A percentile compares a stretch with the other conserved stretches of the same genome.
phyloP scores from a whole-genome alignment of 352 stramenopile genomes.

The Globisporangium alternatum region DNA sequence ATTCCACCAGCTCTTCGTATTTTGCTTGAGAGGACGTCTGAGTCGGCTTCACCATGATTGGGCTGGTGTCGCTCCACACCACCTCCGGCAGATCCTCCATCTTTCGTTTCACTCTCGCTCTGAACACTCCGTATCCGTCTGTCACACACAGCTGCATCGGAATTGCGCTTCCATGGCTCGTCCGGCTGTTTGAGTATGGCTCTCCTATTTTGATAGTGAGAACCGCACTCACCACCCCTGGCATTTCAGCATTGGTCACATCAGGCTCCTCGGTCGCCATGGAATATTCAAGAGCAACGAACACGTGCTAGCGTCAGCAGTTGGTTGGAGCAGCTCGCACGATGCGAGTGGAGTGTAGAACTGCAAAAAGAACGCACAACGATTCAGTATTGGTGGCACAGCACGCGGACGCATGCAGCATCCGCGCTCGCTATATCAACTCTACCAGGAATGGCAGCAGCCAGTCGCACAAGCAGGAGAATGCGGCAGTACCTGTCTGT shows the following conservation, averaged over 20 bases:
- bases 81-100: neutral
- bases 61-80: neutral
- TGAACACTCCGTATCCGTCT: neutral
- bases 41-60: neutral
- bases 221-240: neutral
- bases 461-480: too few species aligned
- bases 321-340: too few species aligned
- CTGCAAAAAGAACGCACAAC: too few species aligned
- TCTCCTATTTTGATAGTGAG: neutral
- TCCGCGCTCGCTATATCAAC: too few species aligned
- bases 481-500: too few species aligned
- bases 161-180: neutral
- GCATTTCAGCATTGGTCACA: neutral
- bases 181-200: neutral
- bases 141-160: neutral
- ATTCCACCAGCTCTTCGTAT: neutral
- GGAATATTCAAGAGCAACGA: too few species aligned
- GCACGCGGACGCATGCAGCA: too few species aligned
- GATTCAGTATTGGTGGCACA: too few species aligned
- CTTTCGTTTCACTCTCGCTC: neutral
- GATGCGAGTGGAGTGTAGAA: too few species aligned
- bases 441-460: too few species aligned
- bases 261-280: too few species aligned
- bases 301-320: too few species aligned
- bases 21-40: neutral